Base-by-base conservation (phyloP, 345 rosid genomes). In the Eucalyptus curtisii region DNA sequence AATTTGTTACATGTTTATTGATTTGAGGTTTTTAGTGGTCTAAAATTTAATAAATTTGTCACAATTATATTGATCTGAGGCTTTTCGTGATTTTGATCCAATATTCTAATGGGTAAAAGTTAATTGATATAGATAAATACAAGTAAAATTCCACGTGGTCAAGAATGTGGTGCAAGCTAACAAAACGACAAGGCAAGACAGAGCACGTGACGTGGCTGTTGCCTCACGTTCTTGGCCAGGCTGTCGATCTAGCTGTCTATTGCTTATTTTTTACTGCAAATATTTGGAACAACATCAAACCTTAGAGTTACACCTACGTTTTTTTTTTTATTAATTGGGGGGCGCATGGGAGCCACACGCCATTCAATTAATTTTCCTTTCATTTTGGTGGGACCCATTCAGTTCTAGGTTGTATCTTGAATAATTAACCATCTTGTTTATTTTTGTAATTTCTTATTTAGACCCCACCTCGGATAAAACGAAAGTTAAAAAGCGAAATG, bases 271-370 rank as follows among this genome's bases (percentile, higher is more conserved):
- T 19, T 33, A 4, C 44, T 68, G 42, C 80, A 20, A 33, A 9
- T 33, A 15, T 16, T 17, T 33, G 6, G 42, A 33, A 33, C 12
- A 68, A 37, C 11, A 64, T 64, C 79, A 4, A 31, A 66, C 40
- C 40, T 31, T 15, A 64, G 8, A 52, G 55, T 52, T 52, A 14
- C 50, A 2, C 10, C 57, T 52, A 52, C 1, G 25, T 52, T 19
- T 52, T 17, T 7, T 52, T 52, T 49, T 31, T 5, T 64, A n/a
- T n/a, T 64, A 66, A 66, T 31, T 71, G 30, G 3, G 15, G 16
- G 16, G 82, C 82, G 82, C 47, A 76, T 76, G 30, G 82, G 47
- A 76, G 13, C 82, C 82, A 76, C 82, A 76, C 82, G 82, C 82
- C 82, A 40, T 40, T 5, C 47, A 2, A 40, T 22, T 22, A 22